Conservation (phyloP, 106 monocot genomes). For the Dendrobium chrysotoxum region DNA sequence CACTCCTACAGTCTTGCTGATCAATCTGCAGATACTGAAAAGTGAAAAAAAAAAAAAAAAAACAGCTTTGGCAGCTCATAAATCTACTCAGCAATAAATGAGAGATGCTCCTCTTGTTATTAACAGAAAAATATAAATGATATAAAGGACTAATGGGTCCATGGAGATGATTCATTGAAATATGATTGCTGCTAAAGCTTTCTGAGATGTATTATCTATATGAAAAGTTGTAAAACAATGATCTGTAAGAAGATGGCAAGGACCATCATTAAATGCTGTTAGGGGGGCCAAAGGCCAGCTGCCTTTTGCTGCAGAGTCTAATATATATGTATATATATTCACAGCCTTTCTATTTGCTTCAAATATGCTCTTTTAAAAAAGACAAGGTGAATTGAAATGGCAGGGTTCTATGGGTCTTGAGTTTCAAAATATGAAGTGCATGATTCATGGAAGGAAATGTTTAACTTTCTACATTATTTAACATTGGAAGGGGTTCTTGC, state of each 20-base stretch:
- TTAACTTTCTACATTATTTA: no score
- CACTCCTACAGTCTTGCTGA: neutral
- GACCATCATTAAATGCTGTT: neutral
- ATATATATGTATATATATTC: neutral
- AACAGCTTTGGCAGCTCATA: neutral
- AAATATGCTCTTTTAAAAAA: no score
- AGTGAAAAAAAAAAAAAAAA: neutral
- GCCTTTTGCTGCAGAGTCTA: neutral
- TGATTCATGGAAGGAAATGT: no score
- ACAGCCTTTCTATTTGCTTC: neutral
- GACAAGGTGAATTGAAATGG: no score
- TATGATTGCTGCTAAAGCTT: neutral
- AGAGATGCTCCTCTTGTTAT: neutral
- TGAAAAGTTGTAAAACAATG: neutral
- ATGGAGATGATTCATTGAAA: neutral
- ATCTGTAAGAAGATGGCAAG: neutral
- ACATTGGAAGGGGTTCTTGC: no score
- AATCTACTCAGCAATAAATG: neutral
- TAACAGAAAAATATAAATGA: neutral
- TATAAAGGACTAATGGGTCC: neutral
- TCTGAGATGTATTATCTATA: neutral
- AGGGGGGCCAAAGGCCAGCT: conserved; percentile 1
- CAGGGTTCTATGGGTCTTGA: no score
- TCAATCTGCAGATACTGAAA: neutral
- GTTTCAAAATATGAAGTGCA: no score